Conservation (phyloP, 768 basidiomycete species). For the Antrodiella citrinella region DNA sequence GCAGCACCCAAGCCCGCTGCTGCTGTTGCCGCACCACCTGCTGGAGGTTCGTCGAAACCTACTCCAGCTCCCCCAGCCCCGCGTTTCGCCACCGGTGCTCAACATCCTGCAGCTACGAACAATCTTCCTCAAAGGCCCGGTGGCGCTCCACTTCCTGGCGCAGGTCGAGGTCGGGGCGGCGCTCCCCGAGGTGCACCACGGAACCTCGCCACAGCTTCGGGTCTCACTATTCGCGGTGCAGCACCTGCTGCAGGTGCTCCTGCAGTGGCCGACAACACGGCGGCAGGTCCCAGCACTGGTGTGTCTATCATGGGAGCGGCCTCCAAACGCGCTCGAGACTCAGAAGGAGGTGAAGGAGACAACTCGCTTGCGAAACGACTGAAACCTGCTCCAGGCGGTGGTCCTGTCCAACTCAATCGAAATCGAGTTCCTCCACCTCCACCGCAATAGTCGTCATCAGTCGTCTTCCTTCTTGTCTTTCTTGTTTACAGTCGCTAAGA, state of each 20-base stretch:
- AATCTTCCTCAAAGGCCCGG: conserved; percentile 27
- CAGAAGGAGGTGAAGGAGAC: conserved; percentile 36
- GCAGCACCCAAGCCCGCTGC: conserved; percentile 2
- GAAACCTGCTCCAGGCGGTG: conserved; percentile 40
- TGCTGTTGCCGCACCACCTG: conserved; percentile 7
- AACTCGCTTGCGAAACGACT: conserved; percentile 61
- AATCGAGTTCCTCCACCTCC: conserved; percentile 17
- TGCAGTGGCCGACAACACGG: conserved; percentile 20
- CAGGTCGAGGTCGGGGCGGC: conserved; percentile 20
- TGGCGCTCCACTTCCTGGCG: conserved; percentile 16
- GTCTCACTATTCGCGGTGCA: conserved; percentile 10
- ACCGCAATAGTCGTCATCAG: conserved; percentile 1
- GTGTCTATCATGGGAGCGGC: conserved; percentile 61
- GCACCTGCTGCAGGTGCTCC: conserved; percentile 22
- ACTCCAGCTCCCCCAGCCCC: conserved; percentile 20
- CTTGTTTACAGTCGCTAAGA: no score
- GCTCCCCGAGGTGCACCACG: conserved; percentile 18
- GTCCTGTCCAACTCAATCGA: conserved; percentile 22
- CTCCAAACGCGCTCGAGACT: conserved; percentile 55
- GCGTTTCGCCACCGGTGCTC: conserved; percentile 14
- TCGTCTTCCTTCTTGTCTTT: neutral
- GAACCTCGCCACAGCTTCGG: conserved; percentile 1
- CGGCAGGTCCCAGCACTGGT: conserved; percentile 14
- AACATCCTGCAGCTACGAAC: conserved; percentile 14
- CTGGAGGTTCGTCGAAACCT: conserved; percentile 19